phyloP scores from a whole-genome alignment of 164 flowering plant species.

The Berberis thunbergii region DNA sequence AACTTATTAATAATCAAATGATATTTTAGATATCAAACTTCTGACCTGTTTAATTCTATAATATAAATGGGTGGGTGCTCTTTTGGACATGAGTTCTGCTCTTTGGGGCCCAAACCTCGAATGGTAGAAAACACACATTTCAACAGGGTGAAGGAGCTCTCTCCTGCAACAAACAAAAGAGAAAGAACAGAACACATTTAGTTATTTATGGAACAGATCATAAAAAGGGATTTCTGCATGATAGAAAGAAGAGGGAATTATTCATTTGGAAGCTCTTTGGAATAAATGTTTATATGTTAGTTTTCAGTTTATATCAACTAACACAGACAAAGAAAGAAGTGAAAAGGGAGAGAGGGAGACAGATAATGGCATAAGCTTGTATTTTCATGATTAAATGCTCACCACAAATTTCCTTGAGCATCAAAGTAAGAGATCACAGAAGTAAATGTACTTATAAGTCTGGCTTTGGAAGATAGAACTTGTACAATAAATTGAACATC shows the following conservation, averaged over 20 bases:
- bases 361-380: not conserved
- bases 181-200: not conserved
- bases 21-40: not conserved
- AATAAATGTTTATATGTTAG: no score
- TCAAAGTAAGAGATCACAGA: constrained; percentile 47
- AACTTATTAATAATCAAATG: not conserved
- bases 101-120: constrained; percentile 21
- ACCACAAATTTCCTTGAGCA: constrained; percentile 63
- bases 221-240: not conserved
- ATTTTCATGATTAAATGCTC: constrained; percentile 11
- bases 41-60: constrained; percentile 53
- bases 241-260: not conserved
- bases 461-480: constrained; percentile 43
- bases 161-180: constrained; percentile 41
- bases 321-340: not conserved
- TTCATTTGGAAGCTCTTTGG: not conserved
- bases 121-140: constrained; percentile 45
- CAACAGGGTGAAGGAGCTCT: constrained; percentile 60
- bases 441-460: constrained; percentile 45
- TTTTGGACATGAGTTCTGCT: constrained; percentile 20
- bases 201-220: not conserved
- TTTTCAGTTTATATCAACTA: no score
- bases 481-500: constrained; percentile 40
- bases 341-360: not conserved
- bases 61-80: constrained; percentile 42